These are phyloP conservation scores for Naematelia aurantialba DNA, from an alignment of 768 basidiomycete genomes.

Conservation along the genomic window DNA sequence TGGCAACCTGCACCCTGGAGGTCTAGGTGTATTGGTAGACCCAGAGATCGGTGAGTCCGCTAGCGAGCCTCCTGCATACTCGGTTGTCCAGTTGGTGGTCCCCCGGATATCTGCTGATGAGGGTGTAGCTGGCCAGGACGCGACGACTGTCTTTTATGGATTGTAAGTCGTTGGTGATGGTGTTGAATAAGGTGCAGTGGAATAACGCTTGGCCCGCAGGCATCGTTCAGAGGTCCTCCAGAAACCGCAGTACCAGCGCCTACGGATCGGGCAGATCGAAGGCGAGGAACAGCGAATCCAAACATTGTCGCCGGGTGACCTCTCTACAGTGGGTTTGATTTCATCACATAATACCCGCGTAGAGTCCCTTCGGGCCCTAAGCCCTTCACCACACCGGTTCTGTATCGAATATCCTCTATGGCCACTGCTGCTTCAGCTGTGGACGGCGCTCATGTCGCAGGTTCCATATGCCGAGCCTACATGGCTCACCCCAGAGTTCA, in stretches of 20 bases:
- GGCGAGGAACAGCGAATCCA: conserved; percentile 61
- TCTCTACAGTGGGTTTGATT: conserved; percentile 55
- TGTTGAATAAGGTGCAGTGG: neutral
- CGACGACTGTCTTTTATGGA: conserved; percentile 80
- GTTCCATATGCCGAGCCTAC: conserved; percentile 88
- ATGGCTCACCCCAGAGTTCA: conserved; percentile 69
- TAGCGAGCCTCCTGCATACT: neutral
- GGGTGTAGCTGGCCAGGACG: conserved; percentile 72
- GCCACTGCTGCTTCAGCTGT: no score
- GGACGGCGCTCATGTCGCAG: no score
- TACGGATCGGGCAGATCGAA: conserved; percentile 67
- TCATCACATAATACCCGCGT: neutral
- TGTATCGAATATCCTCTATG: no score
- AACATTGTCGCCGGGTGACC: conserved; percentile 57
- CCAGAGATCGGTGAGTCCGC: conserved; percentile 66
- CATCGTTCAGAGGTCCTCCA: conserved; percentile 80
- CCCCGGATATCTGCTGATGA: neutral
- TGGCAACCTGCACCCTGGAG: conserved; percentile 74
- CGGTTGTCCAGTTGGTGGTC: neutral
- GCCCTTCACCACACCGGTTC: no score
- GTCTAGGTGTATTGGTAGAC: conserved; percentile 70
- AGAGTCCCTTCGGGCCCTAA: no score
- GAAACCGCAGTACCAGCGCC: conserved; percentile 62
- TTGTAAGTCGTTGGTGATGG: conserved; percentile 51
- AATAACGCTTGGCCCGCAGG: conserved; percentile 9